These are phyloP conservation scores for Paramyrothecium sp. DNA, from an alignment of 2,329 filamentous ascomycete genomes.

Conservation along the genomic window DNA sequence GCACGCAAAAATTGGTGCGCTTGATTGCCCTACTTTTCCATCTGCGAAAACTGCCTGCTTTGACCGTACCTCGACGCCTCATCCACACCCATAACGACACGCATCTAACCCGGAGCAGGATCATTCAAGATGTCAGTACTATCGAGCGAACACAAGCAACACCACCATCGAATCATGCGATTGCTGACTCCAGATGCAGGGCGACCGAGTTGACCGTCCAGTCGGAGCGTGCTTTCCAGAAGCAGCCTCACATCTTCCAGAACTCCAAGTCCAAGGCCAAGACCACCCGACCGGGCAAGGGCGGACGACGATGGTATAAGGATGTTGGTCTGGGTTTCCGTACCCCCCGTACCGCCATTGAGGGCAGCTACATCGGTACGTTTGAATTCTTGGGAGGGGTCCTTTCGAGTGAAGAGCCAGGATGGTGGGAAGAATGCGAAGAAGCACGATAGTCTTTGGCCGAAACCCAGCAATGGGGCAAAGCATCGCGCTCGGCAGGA, in stretches of 20 bases:
- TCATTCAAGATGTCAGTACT: slow-evolving; percentile 43
- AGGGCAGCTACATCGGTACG: slow-evolving; percentile 98
- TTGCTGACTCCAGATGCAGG: slow-evolving; percentile 59
- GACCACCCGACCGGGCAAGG: slow-evolving; percentile 84
- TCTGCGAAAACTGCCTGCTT: slow-evolving; percentile 30
- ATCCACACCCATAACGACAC: slow-evolving; percentile 34
- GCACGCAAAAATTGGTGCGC: slow-evolving; percentile 32
- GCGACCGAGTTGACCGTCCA: slow-evolving; percentile 99
- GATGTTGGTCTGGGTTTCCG: slow-evolving; percentile 99
- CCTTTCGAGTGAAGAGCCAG: slow-evolving; percentile 1
- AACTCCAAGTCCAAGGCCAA: slow-evolving; percentile 92
- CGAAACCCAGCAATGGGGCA: no score
- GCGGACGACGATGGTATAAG: slow-evolving; percentile 95
- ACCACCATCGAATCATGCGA: neutral
- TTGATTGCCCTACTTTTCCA: slow-evolving; percentile 34
- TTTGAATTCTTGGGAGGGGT: slow-evolving; percentile 29
- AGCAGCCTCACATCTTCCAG: slow-evolving; percentile 99
- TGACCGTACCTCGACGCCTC: slow-evolving; percentile 25
- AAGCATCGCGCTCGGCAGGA: no score
- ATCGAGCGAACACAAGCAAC: slow-evolving; percentile 8
- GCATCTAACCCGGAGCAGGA: slow-evolving; percentile 36
- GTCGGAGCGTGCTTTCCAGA: slow-evolving; percentile 99
- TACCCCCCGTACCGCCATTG: slow-evolving; percentile 98
- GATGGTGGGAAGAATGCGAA: neutral
- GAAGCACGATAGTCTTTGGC: neutral